Evolutionary conservation across 805 yeast genomes (phyloP).

Genomic region (Cyberlindnera petersonii): DNA sequence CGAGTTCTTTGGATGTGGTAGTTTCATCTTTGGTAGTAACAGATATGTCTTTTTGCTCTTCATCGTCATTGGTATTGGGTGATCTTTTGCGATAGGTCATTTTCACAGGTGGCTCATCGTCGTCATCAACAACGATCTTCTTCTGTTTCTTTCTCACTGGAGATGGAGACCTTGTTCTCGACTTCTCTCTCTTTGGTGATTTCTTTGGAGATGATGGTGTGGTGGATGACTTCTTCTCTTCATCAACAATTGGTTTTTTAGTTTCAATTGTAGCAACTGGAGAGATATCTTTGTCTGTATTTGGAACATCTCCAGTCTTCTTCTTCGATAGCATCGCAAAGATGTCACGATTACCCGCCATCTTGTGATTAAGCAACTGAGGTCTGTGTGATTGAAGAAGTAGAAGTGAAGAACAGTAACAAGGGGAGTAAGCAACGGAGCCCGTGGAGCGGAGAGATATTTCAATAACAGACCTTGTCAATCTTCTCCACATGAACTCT

Average conservation of each 20-base stretch:
- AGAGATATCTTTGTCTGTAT: constrained; percentile 1
- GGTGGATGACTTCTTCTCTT: neutral
- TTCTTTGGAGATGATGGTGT: neutral
- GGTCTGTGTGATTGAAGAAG: constrained; percentile 1
- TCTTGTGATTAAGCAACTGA: constrained; percentile 4
- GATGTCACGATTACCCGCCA: constrained; percentile 24
- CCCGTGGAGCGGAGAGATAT: neutral
- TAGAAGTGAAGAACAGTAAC: neutral
- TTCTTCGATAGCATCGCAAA: constrained; percentile 25
- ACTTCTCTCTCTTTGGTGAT: neutral
- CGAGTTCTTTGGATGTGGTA: neutral
- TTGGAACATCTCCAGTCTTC: constrained; percentile 2
- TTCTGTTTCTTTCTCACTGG: constrained; percentile 12
- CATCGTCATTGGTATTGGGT: neutral
- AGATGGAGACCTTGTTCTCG: constrained; percentile 5
- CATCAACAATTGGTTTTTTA: neutral
- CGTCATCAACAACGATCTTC: neutral
- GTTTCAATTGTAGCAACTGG: no score
- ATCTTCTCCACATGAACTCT: constrained; percentile 8
- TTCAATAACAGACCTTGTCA: neutral
- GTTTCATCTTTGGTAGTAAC: neutral
- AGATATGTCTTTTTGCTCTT: neutral
- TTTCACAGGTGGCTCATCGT: neutral
- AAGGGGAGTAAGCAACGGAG: no score
- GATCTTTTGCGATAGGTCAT: neutral